A percentile compares a stretch with the other conserved stretches of the same genome.
Conservation (phyloP, 371 early-diverging fungal genomes). For the Mortierella sp. region DNA sequence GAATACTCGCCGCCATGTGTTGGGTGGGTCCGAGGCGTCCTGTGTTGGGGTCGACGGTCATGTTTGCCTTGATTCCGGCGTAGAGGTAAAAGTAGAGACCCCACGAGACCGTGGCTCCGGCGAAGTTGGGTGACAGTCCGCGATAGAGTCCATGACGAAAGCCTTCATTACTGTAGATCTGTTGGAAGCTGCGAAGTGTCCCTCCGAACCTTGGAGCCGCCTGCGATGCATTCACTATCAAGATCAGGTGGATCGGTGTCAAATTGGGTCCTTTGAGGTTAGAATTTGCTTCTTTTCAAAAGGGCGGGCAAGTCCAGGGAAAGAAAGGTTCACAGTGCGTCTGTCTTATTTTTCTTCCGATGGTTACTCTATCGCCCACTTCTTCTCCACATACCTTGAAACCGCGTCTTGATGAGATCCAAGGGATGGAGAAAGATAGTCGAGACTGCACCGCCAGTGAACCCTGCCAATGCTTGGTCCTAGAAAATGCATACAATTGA, state of each 20-base stretch:
- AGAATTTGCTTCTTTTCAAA: neutral
- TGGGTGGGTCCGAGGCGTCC: constrained; percentile 75
- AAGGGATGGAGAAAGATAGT: constrained; percentile 91
- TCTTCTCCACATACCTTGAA: constrained; percentile 79
- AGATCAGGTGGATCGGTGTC: too few species aligned
- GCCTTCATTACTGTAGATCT: constrained; percentile 70
- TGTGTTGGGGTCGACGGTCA: constrained; percentile 72
- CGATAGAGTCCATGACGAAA: constrained; percentile 85
- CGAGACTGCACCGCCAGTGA: constrained; percentile 87
- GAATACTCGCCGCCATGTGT: constrained; percentile 77
- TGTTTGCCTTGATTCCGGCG: constrained; percentile 61
- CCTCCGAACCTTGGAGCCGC: constrained; percentile 72
- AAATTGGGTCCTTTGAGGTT: too few species aligned
- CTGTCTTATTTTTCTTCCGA: neutral
- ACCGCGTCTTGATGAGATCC: constrained; percentile 92
- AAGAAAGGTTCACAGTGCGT: neutral
- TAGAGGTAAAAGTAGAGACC: constrained; percentile 96
- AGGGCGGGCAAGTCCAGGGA: neutral
- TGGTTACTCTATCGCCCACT: neutral
- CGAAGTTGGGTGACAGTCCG: constrained; percentile 91
- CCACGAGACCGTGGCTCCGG: constrained; percentile 95
- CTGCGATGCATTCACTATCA: constrained; percentile 67
- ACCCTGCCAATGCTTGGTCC: constrained; percentile 94
- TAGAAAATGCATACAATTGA: constrained; percentile 22
- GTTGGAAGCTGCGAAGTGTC: constrained; percentile 73